Evolutionary conservation across 2,329 filamentous ascomycete genomes (phyloP).

Genomic region (Amauroascus niger): DNA sequence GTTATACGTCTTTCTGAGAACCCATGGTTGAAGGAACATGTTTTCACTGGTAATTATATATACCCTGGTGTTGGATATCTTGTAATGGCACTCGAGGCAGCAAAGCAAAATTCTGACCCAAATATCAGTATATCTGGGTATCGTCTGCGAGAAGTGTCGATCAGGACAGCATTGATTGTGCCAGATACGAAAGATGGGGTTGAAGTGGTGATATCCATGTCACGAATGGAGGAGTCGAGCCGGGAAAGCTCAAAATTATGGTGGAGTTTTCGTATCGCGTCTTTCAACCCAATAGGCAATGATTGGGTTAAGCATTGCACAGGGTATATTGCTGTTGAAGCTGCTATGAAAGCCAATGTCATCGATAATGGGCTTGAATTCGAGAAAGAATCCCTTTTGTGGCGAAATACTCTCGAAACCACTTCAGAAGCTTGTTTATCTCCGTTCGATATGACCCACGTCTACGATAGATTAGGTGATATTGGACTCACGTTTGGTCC

Average conservation of each 20-base stretch:
- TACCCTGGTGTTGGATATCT: conserved; percentile 15
- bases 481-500: conserved; percentile 27
- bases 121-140: conserved; percentile 6
- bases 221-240: conserved; percentile 19
- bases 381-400: conserved; percentile 16
- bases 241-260: conserved; percentile 18
- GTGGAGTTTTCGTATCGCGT: conserved; percentile 27
- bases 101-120: conserved; percentile 18
- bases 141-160: conserved; percentile 21
- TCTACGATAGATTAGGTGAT: conserved; percentile 23
- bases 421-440: conserved; percentile 19
- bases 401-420: conserved; percentile 14
- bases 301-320: conserved; percentile 31
- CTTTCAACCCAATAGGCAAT: conserved; percentile 23
- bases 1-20: conserved; percentile 25
- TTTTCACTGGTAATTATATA: conserved; percentile 17
- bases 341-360: conserved; percentile 3
- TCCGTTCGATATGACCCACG: conserved; percentile 20
- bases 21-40: conserved; percentile 27
- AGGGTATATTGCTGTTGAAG: conserved; percentile 25
- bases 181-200: conserved; percentile 27
- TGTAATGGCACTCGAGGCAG: conserved; percentile 15
- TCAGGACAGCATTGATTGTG: conserved; percentile 25
- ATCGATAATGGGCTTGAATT: conserved; percentile 21
- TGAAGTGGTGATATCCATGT: conserved; percentile 24